phyloP scores from a whole-genome alignment of 371 early-diverging fungal species.

The Mucor racemosus region DNA sequence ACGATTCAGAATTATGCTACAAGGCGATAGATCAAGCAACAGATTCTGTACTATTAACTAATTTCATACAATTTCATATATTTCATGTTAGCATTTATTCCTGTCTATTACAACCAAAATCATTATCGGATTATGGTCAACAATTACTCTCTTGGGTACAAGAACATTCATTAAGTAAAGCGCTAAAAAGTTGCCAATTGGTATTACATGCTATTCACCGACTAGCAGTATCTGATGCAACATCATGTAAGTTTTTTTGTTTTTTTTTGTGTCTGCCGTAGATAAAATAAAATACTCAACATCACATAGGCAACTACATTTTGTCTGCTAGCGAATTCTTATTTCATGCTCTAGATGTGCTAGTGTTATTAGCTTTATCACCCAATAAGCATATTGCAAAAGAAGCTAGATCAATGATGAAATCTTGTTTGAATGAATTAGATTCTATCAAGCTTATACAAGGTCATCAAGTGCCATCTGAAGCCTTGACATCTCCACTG shows the following conservation, averaged over 20 bases:
- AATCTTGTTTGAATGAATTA: neutral
- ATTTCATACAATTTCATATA: slow-evolving; percentile 15
- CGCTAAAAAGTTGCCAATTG: slow-evolving; percentile 1
- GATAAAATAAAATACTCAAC: neutral
- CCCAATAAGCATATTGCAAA: slow-evolving; percentile 4
- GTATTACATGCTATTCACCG: slow-evolving; percentile 8
- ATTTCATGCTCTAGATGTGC: slow-evolving; percentile 15
- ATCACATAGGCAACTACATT: slow-evolving; percentile 9
- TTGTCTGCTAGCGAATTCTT: slow-evolving; percentile 6
- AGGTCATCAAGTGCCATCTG: neutral
- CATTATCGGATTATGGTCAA: neutral
- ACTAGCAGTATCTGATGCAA: neutral
- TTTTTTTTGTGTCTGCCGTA: too few relatives aligned
- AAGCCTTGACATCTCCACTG: neutral
- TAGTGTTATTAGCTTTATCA: slow-evolving; percentile 3
- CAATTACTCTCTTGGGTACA: slow-evolving; percentile 13
- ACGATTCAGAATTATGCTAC: slow-evolving; percentile 4
- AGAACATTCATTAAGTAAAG: slow-evolving; percentile 11
- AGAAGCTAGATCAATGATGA: slow-evolving; percentile 10
- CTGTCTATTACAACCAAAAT: slow-evolving; percentile 19
- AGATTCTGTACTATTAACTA: slow-evolving; percentile 2
- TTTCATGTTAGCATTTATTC: slow-evolving; percentile 12
- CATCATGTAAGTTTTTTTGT: slow-evolving; percentile 9
- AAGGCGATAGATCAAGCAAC: slow-evolving; percentile 3
- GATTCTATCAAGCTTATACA: neutral